Evolutionary conservation across 495 filamentous ascomycete genomes (phyloP), one percentile per base, ranked within the genome.

Genomic region (Aspergillus avenaceus): DNA sequence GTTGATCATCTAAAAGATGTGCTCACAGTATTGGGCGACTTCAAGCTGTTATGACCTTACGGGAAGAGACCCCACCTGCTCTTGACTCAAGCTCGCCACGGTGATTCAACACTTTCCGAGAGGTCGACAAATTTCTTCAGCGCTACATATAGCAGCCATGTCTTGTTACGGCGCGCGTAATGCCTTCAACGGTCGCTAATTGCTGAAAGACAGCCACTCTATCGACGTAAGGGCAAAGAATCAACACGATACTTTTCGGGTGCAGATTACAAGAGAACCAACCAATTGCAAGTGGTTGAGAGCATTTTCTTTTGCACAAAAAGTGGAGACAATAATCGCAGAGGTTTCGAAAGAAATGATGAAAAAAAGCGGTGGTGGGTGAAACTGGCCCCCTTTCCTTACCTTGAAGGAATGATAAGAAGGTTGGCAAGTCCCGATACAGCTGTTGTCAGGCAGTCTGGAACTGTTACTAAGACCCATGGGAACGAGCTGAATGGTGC

Each of bases 281-380:
- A 21, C 21, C 4, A 38, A 38, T 38, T 16, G 14, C 34, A 38
- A 38, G 34, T 38, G 34, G 46, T 8, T 7, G 18, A 29, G 40
- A 19, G 18, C 14, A 23, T 28, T 32, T 34, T 11, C 41, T 23
- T 14, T 34, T 45, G 18, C 50, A 42, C 26, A 12, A 13, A 23
- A 22, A 23, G 26, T 42, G 52, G 52, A 52, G 56, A 53, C 54
- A 59, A 52, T 43, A 47, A 58, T 47, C 50, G 56, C 47, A 48
- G 54, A 34, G 11, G 11, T 23, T 44, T 19, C 49, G 28, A 49
- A 21, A 49, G 37, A 24, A 42, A 27, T 16, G 25, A 42, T 19
- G 22, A 45, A 58, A 58, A 58, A 40, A n/a, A n/a, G n/a, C 21
- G 34, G 16, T 38, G 34, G 34, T 38, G 34, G 14, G 34, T 38